Conservation (phyloP, 2,329 filamentous ascomycete genomes). For the Hymenoscyphus repandus region DNA sequence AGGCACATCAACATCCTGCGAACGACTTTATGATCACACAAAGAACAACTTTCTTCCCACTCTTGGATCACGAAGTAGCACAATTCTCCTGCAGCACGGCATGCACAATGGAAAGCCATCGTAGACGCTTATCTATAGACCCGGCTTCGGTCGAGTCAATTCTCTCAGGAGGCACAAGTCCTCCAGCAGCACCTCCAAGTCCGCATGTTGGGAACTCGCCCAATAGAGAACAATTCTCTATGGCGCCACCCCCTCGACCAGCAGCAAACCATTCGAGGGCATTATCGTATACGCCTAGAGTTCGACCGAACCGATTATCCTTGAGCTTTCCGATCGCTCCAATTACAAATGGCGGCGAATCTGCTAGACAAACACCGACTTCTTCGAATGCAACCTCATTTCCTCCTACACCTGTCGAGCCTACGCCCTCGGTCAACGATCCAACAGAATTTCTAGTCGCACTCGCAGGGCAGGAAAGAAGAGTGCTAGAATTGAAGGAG, state of each 20-base stretch:
- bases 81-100: slow-evolving; percentile 19
- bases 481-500: slow-evolving; percentile 84
- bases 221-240: slow-evolving; percentile 22
- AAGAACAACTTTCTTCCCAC: slow-evolving; percentile 18
- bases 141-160: slow-evolving; percentile 28
- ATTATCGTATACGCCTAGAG: slow-evolving; percentile 23
- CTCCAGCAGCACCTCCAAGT: slow-evolving; percentile 21
- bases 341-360: slow-evolving; percentile 21
- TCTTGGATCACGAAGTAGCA: slow-evolving; percentile 18
- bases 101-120: slow-evolving; percentile 28
- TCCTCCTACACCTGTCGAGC: slow-evolving; percentile 25
- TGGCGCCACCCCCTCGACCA: slow-evolving; percentile 22
- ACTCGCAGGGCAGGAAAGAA: slow-evolving; percentile 85
- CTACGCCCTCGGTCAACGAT: slow-evolving; percentile 25
- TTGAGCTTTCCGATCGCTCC: slow-evolving; percentile 31
- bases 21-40: slow-evolving; percentile 22
- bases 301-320: slow-evolving; percentile 28
- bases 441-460: slow-evolving; percentile 65
- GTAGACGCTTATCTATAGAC: slow-evolving; percentile 26
- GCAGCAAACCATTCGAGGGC: slow-evolving; percentile 20
- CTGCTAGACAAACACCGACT: slow-evolving; percentile 25
- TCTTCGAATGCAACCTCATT: slow-evolving; percentile 25
- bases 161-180: slow-evolving; percentile 23
- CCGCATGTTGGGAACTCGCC: slow-evolving; percentile 25
- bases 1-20: slow-evolving; percentile 5